Evolutionary conservation across 1,284 basidiomycete genomes (phyloP), one percentile per base, ranked within the genome.

Genomic region (Pseudozyma hubeiensis): DNA sequence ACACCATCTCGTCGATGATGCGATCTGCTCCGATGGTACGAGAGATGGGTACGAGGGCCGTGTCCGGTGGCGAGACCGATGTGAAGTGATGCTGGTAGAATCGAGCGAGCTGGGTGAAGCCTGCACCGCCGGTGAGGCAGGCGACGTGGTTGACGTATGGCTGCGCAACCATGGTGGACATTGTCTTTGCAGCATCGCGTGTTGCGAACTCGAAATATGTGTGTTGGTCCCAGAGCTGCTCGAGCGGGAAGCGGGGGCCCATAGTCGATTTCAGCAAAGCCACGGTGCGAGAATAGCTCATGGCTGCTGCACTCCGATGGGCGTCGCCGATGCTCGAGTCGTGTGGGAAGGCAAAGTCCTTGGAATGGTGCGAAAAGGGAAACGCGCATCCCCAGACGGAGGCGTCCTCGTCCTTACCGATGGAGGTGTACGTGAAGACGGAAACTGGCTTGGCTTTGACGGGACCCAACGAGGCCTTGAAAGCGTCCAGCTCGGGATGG

Each of bases 1-100:
- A 70, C 16, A 70, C 57, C 61, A 70, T 64, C n/a, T 70, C 67
- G 35, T 70, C 67, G 19, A 70, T 70, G 41, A 70, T 70, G 1
- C 67, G 35, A 33, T 70, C 67, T 0, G 53, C 40, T 1, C 61
- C 62, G 4, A 70, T 53, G 1, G 67, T 70, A 5, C 62, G 48
- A 3, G 67, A 64, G 37, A 70, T 60, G 11, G 50, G 50, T 4
- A 70, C 39, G 0, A 70, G 56, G 11, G 40, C 17, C 4, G 67
- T 64, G 31, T 70, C 67, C 6, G 43, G 48, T 4, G 67, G 67
- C 6, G 57, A 61, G 30, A 64, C 67, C 0, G 45, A 44, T 0
- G 67, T 70, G 31, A 70, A 70, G 14, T 70, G 67, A 14, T 70
- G 62, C 24, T 70, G 49, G 60, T 70, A 70, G 35, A 70, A 70